phyloP scores from a whole-genome alignment of 345 rosid genomes.

The Dipteronia sinensis region DNA sequence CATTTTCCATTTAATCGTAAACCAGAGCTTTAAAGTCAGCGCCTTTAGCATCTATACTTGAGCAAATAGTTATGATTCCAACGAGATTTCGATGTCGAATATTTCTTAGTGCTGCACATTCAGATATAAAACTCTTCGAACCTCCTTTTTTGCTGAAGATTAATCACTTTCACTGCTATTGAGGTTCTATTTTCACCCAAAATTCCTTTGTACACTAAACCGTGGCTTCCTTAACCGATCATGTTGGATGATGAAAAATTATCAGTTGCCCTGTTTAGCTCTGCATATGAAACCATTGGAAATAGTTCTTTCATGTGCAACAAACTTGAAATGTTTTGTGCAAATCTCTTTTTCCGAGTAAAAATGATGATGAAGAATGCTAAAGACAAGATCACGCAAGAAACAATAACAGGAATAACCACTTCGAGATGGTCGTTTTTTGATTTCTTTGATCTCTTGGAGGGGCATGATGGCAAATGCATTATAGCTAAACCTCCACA shows the following conservation, averaged over 20 bases:
- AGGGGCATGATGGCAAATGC: too few species aligned
- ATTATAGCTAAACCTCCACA: too few species aligned
- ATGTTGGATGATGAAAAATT: too few species aligned
- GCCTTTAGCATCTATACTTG: background rate
- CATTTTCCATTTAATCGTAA: too few species aligned
- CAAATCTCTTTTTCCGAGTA: background rate
- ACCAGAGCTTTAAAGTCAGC: conserved; percentile 30
- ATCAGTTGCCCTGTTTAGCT: background rate
- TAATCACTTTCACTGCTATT: conserved; percentile 43
- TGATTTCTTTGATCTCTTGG: background rate
- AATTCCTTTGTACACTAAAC: too few species aligned
- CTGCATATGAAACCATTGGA: conserved; percentile 9
- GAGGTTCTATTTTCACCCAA: conserved; percentile 6
- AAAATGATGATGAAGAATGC: background rate
- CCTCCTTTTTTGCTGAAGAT: conserved; percentile 43
- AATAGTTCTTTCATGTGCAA: background rate
- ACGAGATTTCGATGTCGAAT: conserved; percentile 49
- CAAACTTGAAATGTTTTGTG: background rate
- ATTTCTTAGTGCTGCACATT: conserved; percentile 40
- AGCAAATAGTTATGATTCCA: conserved; percentile 39
- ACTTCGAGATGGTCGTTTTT: background rate
- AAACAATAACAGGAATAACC: background rate
- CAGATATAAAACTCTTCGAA: conserved; percentile 43
- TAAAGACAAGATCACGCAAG: background rate
- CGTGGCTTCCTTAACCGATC: too few species aligned